Percentiles rank a stretch among this genome's conserved stretches.
Evolutionary conservation across 192 early-diverging fungal genomes (phyloP).

Genomic region (Rhizoclosmatium globosum): DNA sequence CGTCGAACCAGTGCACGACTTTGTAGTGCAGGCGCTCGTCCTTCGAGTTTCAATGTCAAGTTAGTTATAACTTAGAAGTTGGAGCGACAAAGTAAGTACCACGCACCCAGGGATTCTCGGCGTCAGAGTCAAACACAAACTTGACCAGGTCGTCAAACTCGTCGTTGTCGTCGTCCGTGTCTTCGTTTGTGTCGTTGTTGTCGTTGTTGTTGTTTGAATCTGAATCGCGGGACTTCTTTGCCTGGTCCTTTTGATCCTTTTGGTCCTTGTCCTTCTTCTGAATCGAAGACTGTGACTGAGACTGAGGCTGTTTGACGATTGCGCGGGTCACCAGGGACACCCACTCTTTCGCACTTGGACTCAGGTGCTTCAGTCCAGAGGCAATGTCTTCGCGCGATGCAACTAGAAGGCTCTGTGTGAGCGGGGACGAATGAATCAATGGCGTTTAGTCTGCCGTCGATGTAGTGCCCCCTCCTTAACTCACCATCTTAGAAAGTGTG

Average conservation of each 20-base stretch:
- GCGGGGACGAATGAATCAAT: too few relatives aligned
- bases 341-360: slow-evolving; percentile 18
- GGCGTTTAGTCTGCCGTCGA: too few relatives aligned
- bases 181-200: slow-evolving; percentile 23
- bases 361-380: slow-evolving; percentile 12
- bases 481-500: too few relatives aligned
- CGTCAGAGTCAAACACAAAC: slow-evolving; percentile 22
- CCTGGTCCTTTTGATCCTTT: neutral
- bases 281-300: neutral
- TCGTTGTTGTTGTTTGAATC: slow-evolving; percentile 1
- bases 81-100: neutral
- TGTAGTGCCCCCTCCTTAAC: too few relatives aligned
- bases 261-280: slow-evolving; percentile 15
- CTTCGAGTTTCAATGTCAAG: too few relatives aligned
- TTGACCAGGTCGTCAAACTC: slow-evolving; percentile 19
- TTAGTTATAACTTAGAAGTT: too few relatives aligned
- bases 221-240: neutral
- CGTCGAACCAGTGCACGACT: neutral
- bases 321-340: slow-evolving; percentile 19
- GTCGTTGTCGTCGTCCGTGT: slow-evolving; percentile 24
- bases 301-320: neutral
- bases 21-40: neutral
- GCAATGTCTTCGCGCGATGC: slow-evolving; percentile 22
- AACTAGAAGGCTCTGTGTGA: neutral
- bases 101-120: slow-evolving; percentile 18